Conservation (phyloP, 1,139 yeast species). For the Kurtzmaniella natalensis region DNA sequence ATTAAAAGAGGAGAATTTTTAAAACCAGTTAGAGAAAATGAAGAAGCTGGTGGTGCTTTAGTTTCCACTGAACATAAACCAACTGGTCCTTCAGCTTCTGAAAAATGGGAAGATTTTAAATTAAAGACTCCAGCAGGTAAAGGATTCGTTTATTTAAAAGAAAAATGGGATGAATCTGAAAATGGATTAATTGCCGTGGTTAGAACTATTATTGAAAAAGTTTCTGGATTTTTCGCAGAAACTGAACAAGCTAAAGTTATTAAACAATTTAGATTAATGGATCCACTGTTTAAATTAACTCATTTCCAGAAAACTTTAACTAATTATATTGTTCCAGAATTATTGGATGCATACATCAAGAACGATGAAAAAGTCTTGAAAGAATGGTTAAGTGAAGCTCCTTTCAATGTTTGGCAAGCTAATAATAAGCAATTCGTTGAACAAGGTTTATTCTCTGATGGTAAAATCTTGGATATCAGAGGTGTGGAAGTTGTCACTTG, state of each 20-base stretch:
- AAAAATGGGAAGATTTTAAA: constrained; percentile 66
- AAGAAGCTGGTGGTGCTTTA: constrained; percentile 80
- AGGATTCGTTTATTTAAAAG: constrained; percentile 55
- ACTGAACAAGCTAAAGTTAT: constrained; percentile 93
- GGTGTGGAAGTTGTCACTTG: constrained; percentile 92
- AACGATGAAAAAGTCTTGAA: constrained; percentile 84
- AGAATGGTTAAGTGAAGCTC: constrained; percentile 95
- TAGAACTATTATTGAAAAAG: constrained; percentile 74
- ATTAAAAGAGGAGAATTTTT: constrained; percentile 53
- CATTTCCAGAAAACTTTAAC: constrained; percentile 81
- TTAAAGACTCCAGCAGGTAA: constrained; percentile 69
- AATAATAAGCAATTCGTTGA: constrained; percentile 90
- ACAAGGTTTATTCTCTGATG: constrained; percentile 89
- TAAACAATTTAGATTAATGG: constrained; percentile 81
- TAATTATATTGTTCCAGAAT: constrained; percentile 91
- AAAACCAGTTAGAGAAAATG: constrained; percentile 69
- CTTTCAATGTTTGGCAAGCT: constrained; percentile 91
- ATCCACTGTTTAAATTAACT: constrained; percentile 80
- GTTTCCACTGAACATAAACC: constrained; percentile 82
- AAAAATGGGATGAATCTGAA: constrained; percentile 90
- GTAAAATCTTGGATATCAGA: constrained; percentile 87
- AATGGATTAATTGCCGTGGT: constrained; percentile 82
- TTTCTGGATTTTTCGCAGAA: constrained; percentile 89
- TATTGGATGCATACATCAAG: constrained; percentile 90
- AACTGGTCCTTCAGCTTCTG: constrained; percentile 63